These are phyloP conservation scores for Lactifluus echinatus DNA, from an alignment of 768 basidiomycete genomes.

Conservation along the genomic window DNA sequence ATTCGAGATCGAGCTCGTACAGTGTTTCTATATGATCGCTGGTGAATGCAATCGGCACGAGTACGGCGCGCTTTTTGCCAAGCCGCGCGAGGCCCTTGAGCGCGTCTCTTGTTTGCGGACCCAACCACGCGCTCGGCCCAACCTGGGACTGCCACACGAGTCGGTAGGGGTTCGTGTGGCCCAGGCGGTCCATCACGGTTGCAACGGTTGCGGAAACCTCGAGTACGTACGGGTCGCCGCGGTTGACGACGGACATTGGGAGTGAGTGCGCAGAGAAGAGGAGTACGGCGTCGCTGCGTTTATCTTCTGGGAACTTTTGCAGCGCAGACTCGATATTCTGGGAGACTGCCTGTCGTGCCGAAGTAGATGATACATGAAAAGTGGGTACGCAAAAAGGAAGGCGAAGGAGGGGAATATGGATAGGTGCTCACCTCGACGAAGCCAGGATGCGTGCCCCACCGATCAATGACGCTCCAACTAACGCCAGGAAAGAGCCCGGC, in stretches of 20 bases:
- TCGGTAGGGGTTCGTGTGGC: slow-evolving; percentile 77
- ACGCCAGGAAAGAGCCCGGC: slow-evolving; percentile 56
- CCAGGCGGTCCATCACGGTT: slow-evolving; percentile 84
- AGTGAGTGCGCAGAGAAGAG: slow-evolving; percentile 97
- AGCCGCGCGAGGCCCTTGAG: slow-evolving; percentile 78
- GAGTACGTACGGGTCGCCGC: slow-evolving; percentile 93
- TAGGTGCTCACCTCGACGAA: slow-evolving; percentile 71
- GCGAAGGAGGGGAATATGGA: background rate
- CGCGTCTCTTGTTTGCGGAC: slow-evolving; percentile 89
- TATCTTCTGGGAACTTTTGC: slow-evolving; percentile 62
- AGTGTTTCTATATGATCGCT: slow-evolving; percentile 99
- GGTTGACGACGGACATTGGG: slow-evolving; percentile 97
- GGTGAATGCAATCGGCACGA: slow-evolving; percentile 97
- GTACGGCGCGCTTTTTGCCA: slow-evolving; percentile 65
- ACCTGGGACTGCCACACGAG: slow-evolving; percentile 98
- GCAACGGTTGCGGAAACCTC: slow-evolving; percentile 93
- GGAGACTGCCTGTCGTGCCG: slow-evolving; percentile 70
- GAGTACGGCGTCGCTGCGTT: slow-evolving; percentile 67
- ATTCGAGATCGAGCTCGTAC: slow-evolving; percentile 93
- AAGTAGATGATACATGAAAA: background rate
- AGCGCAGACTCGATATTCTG: slow-evolving; percentile 82
- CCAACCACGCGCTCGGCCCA: slow-evolving; percentile 97
- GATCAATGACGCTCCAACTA: slow-evolving; percentile 96
- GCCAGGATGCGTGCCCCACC: slow-evolving; percentile 94
- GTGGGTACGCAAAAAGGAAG: slow-evolving; percentile 4